Conservation (phyloP, 2,329 filamentous ascomycete species). For the Lasiodiplodia sp. region DNA sequence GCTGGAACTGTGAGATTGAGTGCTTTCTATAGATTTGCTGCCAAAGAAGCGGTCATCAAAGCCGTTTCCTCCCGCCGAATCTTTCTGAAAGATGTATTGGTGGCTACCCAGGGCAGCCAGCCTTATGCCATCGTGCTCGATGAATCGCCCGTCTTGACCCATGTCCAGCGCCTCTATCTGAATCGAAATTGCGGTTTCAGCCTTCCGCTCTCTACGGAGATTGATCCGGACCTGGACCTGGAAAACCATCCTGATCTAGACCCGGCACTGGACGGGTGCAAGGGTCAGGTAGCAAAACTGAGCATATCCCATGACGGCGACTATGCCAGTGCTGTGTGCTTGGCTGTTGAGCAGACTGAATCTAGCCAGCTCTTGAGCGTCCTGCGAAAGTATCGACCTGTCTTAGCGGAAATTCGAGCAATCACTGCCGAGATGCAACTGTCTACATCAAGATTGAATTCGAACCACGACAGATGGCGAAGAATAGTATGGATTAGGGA, state of each 20-base stretch:
- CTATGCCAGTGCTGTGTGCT: constrained; percentile 72
- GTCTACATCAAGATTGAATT: not conserved
- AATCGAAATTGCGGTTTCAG: constrained; percentile 1
- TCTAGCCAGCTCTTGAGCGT: not conserved
- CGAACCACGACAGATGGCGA: no score
- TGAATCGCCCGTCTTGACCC: constrained; percentile 20
- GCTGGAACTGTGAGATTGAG: not conserved
- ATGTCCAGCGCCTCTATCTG: constrained; percentile 41
- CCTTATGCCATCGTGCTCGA: constrained; percentile 33
- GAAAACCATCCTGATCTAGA: not conserved
- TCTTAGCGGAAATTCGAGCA: not conserved
- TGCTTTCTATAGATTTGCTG: constrained; percentile 50
- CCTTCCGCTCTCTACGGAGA: not conserved
- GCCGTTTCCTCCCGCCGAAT: constrained; percentile 36
- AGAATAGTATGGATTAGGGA: no score
- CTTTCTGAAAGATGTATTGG: constrained; percentile 16
- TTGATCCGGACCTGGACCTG: not conserved
- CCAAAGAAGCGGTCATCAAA: constrained; percentile 61
- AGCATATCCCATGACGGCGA: constrained; percentile 90
- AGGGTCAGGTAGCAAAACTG: constrained; percentile 67
- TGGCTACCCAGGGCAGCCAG: not conserved
- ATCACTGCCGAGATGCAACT: not conserved
- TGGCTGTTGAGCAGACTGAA: constrained; percentile 2
- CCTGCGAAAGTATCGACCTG: not conserved
- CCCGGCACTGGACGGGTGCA: constrained; percentile 33